Evolutionary conservation across 805 yeast species (phyloP), one percentile per base, ranked within the genome.

Genomic region (Pichia scutulata): DNA sequence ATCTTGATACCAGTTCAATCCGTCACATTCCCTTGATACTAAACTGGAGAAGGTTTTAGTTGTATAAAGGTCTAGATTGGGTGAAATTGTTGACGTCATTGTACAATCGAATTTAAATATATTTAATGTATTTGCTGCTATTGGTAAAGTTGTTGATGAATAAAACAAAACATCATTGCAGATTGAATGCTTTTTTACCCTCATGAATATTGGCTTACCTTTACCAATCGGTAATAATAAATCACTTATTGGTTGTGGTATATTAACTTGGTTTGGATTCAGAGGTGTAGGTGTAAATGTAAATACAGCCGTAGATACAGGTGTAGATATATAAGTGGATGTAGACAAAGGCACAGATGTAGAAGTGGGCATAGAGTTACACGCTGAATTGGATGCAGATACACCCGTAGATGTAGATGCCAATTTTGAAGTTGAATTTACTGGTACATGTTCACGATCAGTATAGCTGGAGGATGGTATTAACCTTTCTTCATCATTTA

Each of bases 31-130:
- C 8, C 41, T 26, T 10, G 43, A 25, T 10, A 7, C n/a, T 3
- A 46, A 18, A 8, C 13, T 14, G 2, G n/a, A n/a, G 23, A 44
- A 33, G 3, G 49, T 36, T 2, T 19, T 8, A 16, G 28, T 13
- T 24, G 48, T 25, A 16, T 47, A 51, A 1, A 51, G 25, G 10
- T 47, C 44, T 4, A 26, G 24, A 36, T 51, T 51, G 7, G 53
- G 53, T 2, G 16, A 18, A 2, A 36, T 16, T 0, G 50, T 36
- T 9, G 40, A 37, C 6, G 28, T 23, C 43, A 47, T 19, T 13
- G 50, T 47, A 23, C 47, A 41, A 26, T 43, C 48, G 30, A 51
- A 51, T 33, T 40, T 44, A 21, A 47, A 51, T 13, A 51, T 47
- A 43, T 51, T 46, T 3, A 50, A 28, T 3, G 36, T 16, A 12